A percentile compares a stretch with the other conserved stretches of the same genome.
phyloP scores from a whole-genome alignment of 1,284 basidiomycete genomes.

The Boletellus dicymbophilus region DNA sequence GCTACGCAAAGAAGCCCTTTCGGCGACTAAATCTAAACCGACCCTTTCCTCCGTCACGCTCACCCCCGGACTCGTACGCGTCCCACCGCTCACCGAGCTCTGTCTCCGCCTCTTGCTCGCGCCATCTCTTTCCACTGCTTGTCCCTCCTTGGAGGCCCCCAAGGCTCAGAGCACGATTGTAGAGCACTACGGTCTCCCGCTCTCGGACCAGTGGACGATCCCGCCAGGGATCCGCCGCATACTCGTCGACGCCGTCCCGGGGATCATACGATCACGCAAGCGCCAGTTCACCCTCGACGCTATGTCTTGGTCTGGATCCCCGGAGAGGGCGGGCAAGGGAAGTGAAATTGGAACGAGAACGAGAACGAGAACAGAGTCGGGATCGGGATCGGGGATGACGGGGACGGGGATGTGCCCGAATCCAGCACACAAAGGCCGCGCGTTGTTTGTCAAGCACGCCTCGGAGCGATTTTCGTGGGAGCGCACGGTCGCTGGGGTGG shows the following conservation, averaged over 20 bases:
- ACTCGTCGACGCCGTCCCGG: constrained; percentile 41
- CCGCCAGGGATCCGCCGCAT: constrained; percentile 27
- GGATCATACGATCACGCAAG: constrained; percentile 23
- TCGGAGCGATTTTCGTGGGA: constrained; percentile 73
- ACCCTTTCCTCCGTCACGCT: constrained; percentile 32
- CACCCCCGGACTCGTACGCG: constrained; percentile 24
- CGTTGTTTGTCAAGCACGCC: constrained; percentile 58
- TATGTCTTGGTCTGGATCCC: too few species aligned
- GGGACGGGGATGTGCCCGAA: constrained; percentile 50
- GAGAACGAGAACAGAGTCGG: too few species aligned
- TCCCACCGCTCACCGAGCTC: constrained; percentile 52
- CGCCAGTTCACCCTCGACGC: constrained; percentile 12
- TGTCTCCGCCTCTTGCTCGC: constrained; percentile 50
- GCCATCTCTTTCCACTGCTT: constrained; percentile 13
- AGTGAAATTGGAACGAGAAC: too few species aligned
- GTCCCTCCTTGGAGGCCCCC: too few species aligned
- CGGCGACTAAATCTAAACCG: background rate
- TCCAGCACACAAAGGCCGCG: constrained; percentile 43
- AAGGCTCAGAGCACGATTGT: constrained; percentile 22
- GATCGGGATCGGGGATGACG: constrained; percentile 6
- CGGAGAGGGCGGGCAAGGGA: too few species aligned
- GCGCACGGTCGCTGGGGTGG: constrained; percentile 49
- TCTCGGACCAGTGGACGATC: constrained; percentile 34
- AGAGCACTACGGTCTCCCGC: constrained; percentile 35
- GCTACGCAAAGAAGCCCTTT: constrained; percentile 21